These are phyloP conservation scores for Backusella sp. DNA, from an alignment of 192 early-diverging fungal species.

Conservation along the genomic window DNA sequence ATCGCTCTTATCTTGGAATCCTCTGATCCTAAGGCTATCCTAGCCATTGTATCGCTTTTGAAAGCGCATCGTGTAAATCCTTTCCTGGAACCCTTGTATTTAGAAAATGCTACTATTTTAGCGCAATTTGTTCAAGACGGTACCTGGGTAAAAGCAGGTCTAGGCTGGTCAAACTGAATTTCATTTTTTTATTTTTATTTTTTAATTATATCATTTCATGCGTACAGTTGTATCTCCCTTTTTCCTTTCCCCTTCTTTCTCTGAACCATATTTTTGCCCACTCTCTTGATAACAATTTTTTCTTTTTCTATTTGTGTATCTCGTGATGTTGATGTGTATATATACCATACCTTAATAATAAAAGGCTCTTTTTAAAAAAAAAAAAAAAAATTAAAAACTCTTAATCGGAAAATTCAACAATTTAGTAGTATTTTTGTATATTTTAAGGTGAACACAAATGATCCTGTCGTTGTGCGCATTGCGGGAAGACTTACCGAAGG, in stretches of 20 bases:
- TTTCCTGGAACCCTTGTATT: background rate
- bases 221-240: background rate
- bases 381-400: background rate
- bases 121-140: conserved; percentile 14
- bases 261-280: background rate
- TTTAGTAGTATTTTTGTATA: background rate
- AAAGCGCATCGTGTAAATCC: conserved; percentile 1
- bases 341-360: background rate
- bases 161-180: conserved; percentile 5
- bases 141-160: conserved; percentile 8
- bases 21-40: conserved; percentile 12
- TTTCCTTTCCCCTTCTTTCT: background rate
- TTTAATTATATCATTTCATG: background rate
- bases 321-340: background rate
- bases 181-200: background rate
- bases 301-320: background rate
- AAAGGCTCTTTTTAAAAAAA: background rate
- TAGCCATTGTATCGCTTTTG: conserved; percentile 5
- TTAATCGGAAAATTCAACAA: background rate
- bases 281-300: background rate
- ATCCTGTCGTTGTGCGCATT: background rate
- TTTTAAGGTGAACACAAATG: background rate
- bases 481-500: background rate
- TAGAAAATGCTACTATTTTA: conserved; percentile 8
- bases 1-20: conserved; percentile 7